These are phyloP conservation scores for Neurospora hispaniola DNA, from an alignment of 495 filamentous ascomycete genomes.

Conservation along the genomic window DNA sequence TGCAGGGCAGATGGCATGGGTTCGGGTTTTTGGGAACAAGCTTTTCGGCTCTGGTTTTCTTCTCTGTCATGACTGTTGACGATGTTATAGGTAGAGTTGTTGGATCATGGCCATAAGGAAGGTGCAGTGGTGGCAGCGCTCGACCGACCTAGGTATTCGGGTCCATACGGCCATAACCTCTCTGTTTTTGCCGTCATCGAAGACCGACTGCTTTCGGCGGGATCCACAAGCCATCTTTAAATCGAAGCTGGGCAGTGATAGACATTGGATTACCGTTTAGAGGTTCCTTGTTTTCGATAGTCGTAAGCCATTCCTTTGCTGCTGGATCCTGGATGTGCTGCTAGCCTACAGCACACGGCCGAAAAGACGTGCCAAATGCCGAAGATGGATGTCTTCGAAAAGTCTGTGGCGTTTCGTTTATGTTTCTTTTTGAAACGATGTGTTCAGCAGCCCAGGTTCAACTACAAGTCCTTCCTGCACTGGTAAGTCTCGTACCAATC, in stretches of 20 bases:
- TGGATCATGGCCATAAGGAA: neutral
- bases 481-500: constrained; percentile 21
- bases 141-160: neutral
- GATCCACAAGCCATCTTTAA: neutral
- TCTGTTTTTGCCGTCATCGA: neutral
- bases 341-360: neutral
- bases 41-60: neutral
- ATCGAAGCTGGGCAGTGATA: neutral
- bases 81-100: neutral
- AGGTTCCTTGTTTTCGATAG: neutral
- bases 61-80: neutral
- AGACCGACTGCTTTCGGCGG: neutral
- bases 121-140: neutral
- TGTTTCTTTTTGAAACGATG: neutral
- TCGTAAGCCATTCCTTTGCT: neutral
- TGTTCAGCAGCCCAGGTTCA: too few relatives aligned
- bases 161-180: neutral
- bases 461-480: too few relatives aligned
- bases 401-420: neutral
- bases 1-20: neutral
- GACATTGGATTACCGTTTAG: neutral
- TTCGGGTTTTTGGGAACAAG: neutral
- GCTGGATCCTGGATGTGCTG: neutral
- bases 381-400: neutral
- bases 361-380: neutral